Evolutionary conservation across 2,329 filamentous ascomycete genomes (phyloP).

Genomic region (Camillea tinctor): DNA sequence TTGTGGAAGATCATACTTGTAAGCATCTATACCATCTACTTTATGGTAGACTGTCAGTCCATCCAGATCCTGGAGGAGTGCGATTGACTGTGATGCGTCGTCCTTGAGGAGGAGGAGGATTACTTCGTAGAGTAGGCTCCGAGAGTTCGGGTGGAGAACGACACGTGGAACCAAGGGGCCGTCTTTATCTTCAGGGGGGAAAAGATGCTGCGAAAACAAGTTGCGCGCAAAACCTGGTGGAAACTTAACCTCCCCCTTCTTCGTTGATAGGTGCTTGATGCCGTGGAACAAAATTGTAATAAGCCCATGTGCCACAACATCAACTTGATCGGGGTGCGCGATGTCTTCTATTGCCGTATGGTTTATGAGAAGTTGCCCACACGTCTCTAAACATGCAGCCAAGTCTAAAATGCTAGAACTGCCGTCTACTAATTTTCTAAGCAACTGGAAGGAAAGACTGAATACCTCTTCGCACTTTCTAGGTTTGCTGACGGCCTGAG

Average conservation of each 20-base stretch:
- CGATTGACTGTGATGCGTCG: slow-evolving; percentile 45
- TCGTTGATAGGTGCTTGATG: slow-evolving; percentile 26
- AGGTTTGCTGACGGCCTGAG: slow-evolving; percentile 32
- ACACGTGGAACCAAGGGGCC: slow-evolving; percentile 37
- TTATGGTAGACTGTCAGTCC: slow-evolving; percentile 50
- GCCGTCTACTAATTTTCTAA: slow-evolving; percentile 28
- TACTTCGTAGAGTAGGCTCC: slow-evolving; percentile 60
- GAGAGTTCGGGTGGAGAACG: slow-evolving; percentile 53
- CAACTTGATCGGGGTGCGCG: slow-evolving; percentile 37
- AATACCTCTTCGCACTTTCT: slow-evolving; percentile 43
- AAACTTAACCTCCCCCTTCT: slow-evolving; percentile 18
- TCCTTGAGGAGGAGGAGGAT: slow-evolving; percentile 56
- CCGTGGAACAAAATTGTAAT: slow-evolving; percentile 34
- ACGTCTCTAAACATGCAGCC: slow-evolving; percentile 21
- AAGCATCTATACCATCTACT: slow-evolving; percentile 47
- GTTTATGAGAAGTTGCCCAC: slow-evolving; percentile 24
- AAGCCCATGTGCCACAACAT: slow-evolving; percentile 38
- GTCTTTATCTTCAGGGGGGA: slow-evolving; percentile 49
- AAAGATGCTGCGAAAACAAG: slow-evolving; percentile 65
- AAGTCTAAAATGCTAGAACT: slow-evolving; percentile 25
- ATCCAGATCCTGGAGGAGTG: slow-evolving; percentile 51
- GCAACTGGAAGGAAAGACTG: slow-evolving; percentile 24
- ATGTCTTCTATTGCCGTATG: slow-evolving; percentile 34
- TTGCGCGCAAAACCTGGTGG: slow-evolving; percentile 38
- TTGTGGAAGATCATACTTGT: slow-evolving; percentile 60